Percentiles rank a stretch among this genome's conserved stretches.
phyloP scores from a whole-genome alignment of 768 basidiomycete genomes.

The Gautieria morchelliformis region DNA sequence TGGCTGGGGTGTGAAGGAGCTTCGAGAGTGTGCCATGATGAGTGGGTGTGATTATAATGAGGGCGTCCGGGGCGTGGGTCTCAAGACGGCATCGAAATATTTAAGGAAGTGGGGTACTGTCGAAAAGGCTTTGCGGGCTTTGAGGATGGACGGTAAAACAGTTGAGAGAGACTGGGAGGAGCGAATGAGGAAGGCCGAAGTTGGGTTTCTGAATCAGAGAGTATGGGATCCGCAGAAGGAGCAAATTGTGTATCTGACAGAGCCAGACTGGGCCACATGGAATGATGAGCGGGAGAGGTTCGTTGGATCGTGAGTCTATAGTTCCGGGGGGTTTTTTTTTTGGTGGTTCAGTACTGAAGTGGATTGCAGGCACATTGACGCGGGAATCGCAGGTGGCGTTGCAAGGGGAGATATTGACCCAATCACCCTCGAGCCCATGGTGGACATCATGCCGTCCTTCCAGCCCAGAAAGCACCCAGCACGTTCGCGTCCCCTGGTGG shows the following conservation, averaged over 20 bases:
- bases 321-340: not conserved
- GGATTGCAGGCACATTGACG: slow-evolving; percentile 48
- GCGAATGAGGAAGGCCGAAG: slow-evolving; percentile 74
- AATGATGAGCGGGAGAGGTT: slow-evolving; percentile 56
- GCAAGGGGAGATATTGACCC: slow-evolving; percentile 68
- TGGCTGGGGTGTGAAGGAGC: slow-evolving; percentile 86
- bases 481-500: slow-evolving; percentile 14
- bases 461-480: slow-evolving; percentile 37
- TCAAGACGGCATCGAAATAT: slow-evolving; percentile 85
- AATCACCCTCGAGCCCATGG: slow-evolving; percentile 54
- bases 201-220: slow-evolving; percentile 86
- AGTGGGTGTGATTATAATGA: slow-evolving; percentile 91
- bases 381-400: slow-evolving; percentile 51
- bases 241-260: slow-evolving; percentile 61
- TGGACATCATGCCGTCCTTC: slow-evolving; percentile 61
- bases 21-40: slow-evolving; percentile 87
- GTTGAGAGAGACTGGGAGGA: slow-evolving; percentile 72
- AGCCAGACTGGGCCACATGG: slow-evolving; percentile 44
- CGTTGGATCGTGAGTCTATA: slow-evolving; percentile 53
- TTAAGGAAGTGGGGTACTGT: slow-evolving; percentile 79
- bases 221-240: slow-evolving; percentile 72
- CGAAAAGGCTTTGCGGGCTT: slow-evolving; percentile 67
- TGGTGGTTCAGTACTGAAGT: not conserved
- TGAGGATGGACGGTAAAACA: slow-evolving; percentile 72
- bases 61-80: slow-evolving; percentile 82